Evolutionary conservation across 768 basidiomycete species (phyloP).

Genomic region (Hygrophoropsis aurantiaca): DNA sequence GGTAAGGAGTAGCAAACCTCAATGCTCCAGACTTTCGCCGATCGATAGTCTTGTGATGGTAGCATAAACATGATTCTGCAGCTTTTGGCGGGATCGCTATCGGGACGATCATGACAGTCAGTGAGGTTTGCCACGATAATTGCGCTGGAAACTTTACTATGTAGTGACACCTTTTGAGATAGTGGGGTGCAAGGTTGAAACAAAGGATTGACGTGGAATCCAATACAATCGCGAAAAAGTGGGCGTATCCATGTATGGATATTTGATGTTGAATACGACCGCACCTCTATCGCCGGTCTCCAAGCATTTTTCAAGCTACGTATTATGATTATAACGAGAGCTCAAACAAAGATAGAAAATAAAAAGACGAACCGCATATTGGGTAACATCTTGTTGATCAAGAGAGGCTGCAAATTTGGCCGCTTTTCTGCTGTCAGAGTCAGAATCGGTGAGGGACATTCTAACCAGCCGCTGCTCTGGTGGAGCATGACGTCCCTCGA

Average conservation of each 20-base stretch:
- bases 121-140: background rate
- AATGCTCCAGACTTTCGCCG: too few relatives aligned
- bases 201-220: background rate
- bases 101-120: too few relatives aligned
- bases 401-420: too few relatives aligned
- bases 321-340: too few relatives aligned
- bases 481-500: background rate
- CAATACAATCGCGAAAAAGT: background rate
- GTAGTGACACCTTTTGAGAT: background rate
- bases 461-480: background rate
- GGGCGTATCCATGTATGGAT: slow-evolving; percentile 2
- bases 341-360: too few relatives aligned
- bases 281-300: slow-evolving; percentile 1
- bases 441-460: background rate
- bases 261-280: slow-evolving; percentile 5
- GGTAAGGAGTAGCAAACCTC: too few relatives aligned
- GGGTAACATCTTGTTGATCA: background rate
- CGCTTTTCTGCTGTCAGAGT: too few relatives aligned
- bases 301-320: slow-evolving; percentile 1
- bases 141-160: background rate
- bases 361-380: background rate
- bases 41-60: too few relatives aligned
- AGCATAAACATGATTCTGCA: too few relatives aligned
- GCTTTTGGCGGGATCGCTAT: too few relatives aligned
- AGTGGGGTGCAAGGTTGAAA: background rate